Conservation (phyloP, 1,284 basidiomycete genomes). For the Boletellus deceptivus region DNA sequence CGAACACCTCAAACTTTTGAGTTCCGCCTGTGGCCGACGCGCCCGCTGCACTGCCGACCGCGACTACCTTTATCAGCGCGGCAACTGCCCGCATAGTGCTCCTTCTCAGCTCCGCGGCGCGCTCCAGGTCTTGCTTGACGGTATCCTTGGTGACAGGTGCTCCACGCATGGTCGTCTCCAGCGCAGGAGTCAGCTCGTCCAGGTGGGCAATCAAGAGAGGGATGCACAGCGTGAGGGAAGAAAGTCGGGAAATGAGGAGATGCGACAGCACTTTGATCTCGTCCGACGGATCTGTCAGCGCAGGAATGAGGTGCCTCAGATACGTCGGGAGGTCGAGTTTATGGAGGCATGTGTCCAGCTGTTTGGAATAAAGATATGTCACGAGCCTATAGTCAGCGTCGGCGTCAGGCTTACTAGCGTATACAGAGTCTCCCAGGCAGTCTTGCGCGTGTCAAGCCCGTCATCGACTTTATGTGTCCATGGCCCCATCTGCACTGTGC, state of each 20-base stretch:
- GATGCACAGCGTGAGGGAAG: constrained; percentile 58
- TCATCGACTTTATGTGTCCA: constrained; percentile 96
- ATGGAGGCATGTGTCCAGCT: constrained; percentile 88
- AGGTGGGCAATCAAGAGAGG: constrained; percentile 56
- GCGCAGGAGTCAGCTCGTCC: constrained; percentile 79
- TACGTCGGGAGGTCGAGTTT: constrained; percentile 87
- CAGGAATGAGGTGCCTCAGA: constrained; percentile 78
- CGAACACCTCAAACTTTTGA: constrained; percentile 69
- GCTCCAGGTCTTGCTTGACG: constrained; percentile 96
- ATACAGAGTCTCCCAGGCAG: constrained; percentile 97
- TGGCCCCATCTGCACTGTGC: constrained; percentile 96
- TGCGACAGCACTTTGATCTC: constrained; percentile 97
- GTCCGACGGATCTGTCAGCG: constrained; percentile 87
- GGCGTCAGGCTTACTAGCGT: constrained; percentile 63
- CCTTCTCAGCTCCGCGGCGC: constrained; percentile 87
- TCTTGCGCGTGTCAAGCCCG: constrained; percentile 91
- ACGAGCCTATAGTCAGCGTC: neutral
- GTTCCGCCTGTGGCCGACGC: constrained; percentile 44
- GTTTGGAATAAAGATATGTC: constrained; percentile 10
- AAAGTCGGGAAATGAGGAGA: constrained; percentile 91
- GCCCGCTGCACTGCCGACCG: constrained; percentile 51
- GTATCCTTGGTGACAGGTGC: constrained; percentile 88
- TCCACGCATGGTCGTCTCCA: constrained; percentile 91
- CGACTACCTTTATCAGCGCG: constrained; percentile 73
- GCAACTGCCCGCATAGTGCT: constrained; percentile 84